Evolutionary conservation across 2,329 filamentous ascomycete genomes (phyloP), one percentile per base, ranked within the genome.

Genomic region (Didymella arachidicola): DNA sequence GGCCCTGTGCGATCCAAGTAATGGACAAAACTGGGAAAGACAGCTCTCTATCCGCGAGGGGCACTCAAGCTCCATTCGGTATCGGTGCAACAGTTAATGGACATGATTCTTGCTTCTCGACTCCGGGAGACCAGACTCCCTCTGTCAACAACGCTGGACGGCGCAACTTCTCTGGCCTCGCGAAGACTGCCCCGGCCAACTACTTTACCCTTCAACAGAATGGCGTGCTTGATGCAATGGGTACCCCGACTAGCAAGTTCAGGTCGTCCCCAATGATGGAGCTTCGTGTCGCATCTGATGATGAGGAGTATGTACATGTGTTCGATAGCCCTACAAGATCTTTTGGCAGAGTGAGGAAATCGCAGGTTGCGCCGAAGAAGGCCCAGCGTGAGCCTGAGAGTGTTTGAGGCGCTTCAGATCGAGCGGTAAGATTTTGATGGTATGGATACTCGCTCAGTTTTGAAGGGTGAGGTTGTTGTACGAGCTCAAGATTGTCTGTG

Each of bases 121-220:
- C 41, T 7, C 48, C 54, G 36, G 48, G 36, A 18, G 43, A 29
- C 12, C 54, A 47, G 22, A 48, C 48, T 26, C 47, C 29, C 14
- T 27, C 38, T 12, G 29, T 25, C 3, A n/a, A 27, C 12, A 4
- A 12, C 14, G 2, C 18, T n/a, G 46, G 27, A 22, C 26, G 14
- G 2, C 11, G 8, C 11, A 53, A 32, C 25, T 58, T 58, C 49
- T 53, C 43, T 2, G 22, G 7, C 19, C 55, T 58, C 6, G 29
- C 36, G 4, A 32, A 34, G 10, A 22, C 29, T 10, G 55, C 55
- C 5, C 38, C 49, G 1, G 25, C 30, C 14, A 48, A 14, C 26
- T 58, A 49, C 32, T 18, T 27, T 2, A 58, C 55, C 5, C 48
- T 58, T 7, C 36, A 29, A n/a, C 29, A 26, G 1, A 42, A 39